phyloP scores from a whole-genome alignment of 306 rosid genomes.

The Quercus variabilis region DNA sequence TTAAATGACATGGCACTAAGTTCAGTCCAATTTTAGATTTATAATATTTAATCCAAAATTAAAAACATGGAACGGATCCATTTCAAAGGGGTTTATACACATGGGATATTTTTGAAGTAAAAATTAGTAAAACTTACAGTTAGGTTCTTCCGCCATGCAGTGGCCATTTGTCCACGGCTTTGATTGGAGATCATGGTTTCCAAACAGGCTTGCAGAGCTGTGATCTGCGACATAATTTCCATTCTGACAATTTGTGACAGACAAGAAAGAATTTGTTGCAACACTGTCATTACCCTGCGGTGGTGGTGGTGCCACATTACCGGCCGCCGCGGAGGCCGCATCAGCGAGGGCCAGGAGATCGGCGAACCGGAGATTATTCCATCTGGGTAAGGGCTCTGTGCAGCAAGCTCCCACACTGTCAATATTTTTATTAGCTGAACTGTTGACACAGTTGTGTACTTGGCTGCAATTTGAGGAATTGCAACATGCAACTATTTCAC shows the following conservation, averaged over 20 bases:
- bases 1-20: too few species aligned
- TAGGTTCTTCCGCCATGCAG: background rate
- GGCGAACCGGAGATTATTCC: background rate
- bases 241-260: background rate
- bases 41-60: too few species aligned
- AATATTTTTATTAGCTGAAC: too few species aligned
- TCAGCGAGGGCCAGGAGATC: conserved; percentile 2
- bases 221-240: background rate
- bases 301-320: background rate
- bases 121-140: background rate
- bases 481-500: background rate
- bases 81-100: too few species aligned
- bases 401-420: background rate
- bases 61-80: too few species aligned
- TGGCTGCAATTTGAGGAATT: background rate
- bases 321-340: background rate
- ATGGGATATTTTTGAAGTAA: background rate
- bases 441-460: background rate
- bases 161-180: background rate
- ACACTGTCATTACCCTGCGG: background rate
- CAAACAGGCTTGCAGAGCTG: background rate
- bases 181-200: background rate
- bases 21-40: too few species aligned
- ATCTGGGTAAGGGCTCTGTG: background rate
- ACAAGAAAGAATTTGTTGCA: background rate